A percentile compares a stretch with the other conserved stretches of the same genome.
Evolutionary conservation across 2,329 filamentous ascomycete species (phyloP).

Genomic region (Penicillium sp.): DNA sequence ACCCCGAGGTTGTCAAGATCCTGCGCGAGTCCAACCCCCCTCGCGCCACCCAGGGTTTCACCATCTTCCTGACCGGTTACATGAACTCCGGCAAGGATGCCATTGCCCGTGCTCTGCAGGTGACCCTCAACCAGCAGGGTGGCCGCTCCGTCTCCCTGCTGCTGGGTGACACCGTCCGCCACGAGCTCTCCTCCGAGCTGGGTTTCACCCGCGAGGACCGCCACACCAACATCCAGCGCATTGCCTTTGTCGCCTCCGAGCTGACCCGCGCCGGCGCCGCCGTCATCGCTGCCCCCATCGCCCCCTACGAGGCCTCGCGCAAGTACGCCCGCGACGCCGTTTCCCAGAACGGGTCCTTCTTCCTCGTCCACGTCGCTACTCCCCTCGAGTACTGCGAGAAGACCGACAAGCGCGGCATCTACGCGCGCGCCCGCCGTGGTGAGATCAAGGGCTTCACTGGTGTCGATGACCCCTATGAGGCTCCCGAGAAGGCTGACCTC

Average conservation of each 20-base stretch:
- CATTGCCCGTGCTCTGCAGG: conserved; percentile 89
- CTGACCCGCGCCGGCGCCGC: conserved; percentile 88
- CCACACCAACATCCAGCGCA: conserved; percentile 90
- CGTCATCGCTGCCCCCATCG: conserved; percentile 94
- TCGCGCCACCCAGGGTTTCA: conserved; percentile 89
- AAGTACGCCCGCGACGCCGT: conserved; percentile 76
- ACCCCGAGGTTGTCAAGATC: conserved; percentile 95
- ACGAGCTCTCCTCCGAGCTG: conserved; percentile 88
- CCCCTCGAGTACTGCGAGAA: conserved; percentile 88
- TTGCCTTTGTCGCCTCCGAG: conserved; percentile 93
- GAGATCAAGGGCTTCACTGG: conserved; percentile 98
- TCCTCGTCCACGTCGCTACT: conserved; percentile 90
- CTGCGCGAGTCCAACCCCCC: conserved; percentile 94
- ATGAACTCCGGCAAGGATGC: conserved; percentile 96
- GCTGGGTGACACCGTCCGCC: conserved; percentile 89
- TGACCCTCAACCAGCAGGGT: conserved; percentile 96
- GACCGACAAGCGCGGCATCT: conserved; percentile 90
- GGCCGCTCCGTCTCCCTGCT: conserved; percentile 91
- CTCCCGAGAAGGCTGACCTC: conserved; percentile 73
- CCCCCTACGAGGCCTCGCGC: conserved; percentile 78
- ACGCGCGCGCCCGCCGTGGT: conserved; percentile 73
- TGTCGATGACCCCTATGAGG: conserved; percentile 95
- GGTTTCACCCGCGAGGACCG: conserved; percentile 93
- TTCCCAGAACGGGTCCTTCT: conserved; percentile 81
- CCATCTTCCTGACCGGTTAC: conserved; percentile 95